Evolutionary conservation across 352 stramenopile genomes (phyloP).

Genomic region (Globisporangium parvum): DNA sequence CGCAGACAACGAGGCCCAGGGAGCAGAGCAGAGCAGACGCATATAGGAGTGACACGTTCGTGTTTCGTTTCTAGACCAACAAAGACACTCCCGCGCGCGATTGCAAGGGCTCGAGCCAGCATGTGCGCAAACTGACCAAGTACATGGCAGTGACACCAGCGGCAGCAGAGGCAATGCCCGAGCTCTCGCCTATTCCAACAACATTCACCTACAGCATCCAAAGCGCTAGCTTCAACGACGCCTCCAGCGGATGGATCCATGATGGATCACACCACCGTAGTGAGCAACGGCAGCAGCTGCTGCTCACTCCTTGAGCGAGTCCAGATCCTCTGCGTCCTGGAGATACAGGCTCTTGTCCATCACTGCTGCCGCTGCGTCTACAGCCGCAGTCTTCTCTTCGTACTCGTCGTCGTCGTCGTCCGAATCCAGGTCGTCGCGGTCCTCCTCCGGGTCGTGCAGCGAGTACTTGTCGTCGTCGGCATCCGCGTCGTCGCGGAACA

Average conservation of each 20-base stretch:
- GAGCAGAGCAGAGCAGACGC: not conserved
- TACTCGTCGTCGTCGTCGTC: conserved; percentile 35
- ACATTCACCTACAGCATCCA: conserved; percentile 20
- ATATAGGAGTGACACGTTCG: not conserved
- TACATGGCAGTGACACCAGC: not conserved
- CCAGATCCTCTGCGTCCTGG: conserved; percentile 69
- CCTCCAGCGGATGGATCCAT: conserved; percentile 3
- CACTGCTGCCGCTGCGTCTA: conserved; percentile 53
- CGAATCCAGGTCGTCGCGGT: conserved; percentile 18
- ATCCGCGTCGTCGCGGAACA: conserved; percentile 90
- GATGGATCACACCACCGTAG: not conserved
- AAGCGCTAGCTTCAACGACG: conserved; percentile 13
- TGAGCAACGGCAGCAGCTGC: not conserved
- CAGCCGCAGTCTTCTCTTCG: conserved; percentile 36
- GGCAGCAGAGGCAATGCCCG: not conserved
- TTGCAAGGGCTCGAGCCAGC: not conserved
- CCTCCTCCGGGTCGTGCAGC: conserved; percentile 48
- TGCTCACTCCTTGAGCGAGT: conserved; percentile 72
- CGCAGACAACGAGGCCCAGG: too few species aligned
- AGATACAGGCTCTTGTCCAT: conserved; percentile 85
- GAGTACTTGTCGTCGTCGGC: conserved; percentile 84
- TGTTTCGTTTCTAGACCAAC: conserved; percentile 15
- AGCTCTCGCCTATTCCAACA: conserved; percentile 10
- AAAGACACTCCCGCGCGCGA: conserved; percentile 5
- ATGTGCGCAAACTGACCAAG: not conserved